phyloP scores from a whole-genome alignment of 345 rosid species.

The Mercurialis annua region DNA sequence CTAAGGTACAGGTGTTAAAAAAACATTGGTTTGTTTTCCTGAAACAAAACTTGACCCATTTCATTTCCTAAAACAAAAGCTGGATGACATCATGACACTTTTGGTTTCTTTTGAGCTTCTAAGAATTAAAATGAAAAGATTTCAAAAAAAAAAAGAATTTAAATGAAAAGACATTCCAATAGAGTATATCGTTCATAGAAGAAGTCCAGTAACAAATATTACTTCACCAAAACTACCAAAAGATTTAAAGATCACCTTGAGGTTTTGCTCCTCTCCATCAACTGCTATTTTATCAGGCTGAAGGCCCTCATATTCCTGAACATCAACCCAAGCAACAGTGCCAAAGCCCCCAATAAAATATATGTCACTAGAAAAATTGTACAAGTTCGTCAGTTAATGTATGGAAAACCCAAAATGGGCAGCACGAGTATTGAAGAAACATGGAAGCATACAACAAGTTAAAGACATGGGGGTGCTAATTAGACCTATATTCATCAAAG shows the following conservation, averaged over 20 bases:
- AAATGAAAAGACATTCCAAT: too few species aligned
- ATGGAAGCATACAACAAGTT: not conserved
- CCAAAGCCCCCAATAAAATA: constrained; percentile 99
- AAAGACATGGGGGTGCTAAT: not conserved
- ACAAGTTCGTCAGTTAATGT: not conserved
- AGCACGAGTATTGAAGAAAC: not conserved
- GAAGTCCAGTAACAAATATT: not conserved
- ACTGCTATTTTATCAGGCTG: constrained; percentile 93
- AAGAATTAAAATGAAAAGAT: too few species aligned
- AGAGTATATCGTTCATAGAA: not conserved
- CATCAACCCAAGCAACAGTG: constrained; percentile 97
- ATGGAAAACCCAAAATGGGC: not conserved
- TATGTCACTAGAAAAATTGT: constrained; percentile 57
- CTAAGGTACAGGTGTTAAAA: too few species aligned
- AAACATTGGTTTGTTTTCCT: not conserved
- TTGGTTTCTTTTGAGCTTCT: not conserved
- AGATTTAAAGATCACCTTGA: constrained; percentile 49
- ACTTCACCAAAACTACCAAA: not conserved
- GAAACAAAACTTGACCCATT: not conserved
- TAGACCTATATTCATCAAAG: not conserved
- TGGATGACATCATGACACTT: not conserved
- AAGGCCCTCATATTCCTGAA: constrained; percentile 73
- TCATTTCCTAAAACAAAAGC: not conserved
- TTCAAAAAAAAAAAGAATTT: too few species aligned
- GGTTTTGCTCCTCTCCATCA: constrained; percentile 88